Evolutionary conservation across 208 protist genomes (phyloP).

Genomic region (Crithidia fasciculata): DNA sequence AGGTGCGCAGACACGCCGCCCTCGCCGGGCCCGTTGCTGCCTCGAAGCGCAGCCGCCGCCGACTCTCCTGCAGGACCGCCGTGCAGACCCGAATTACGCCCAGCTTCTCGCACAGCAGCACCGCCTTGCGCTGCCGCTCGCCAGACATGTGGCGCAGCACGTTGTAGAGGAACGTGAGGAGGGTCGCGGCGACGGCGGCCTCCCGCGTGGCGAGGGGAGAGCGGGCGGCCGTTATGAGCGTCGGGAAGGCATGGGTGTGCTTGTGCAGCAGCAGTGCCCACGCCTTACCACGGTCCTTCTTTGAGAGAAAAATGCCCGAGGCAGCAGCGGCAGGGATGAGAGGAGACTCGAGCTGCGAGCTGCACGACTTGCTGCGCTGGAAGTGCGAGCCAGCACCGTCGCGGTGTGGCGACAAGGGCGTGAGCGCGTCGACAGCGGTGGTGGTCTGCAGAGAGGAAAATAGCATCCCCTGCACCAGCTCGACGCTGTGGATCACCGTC

Average conservation of each 20-base stretch:
- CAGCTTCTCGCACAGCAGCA: constrained; percentile 57
- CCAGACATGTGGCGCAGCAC: constrained; percentile 47
- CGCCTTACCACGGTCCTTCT: constrained; percentile 35
- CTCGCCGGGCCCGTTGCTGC: not conserved
- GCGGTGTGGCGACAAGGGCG: constrained; percentile 8
- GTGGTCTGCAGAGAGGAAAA: constrained; percentile 33
- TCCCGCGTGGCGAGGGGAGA: constrained; percentile 46
- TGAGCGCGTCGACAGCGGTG: constrained; percentile 4
- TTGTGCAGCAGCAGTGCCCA: constrained; percentile 66
- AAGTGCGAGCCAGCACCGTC: constrained; percentile 6
- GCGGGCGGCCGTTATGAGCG: constrained; percentile 53
- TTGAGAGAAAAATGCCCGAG: constrained; percentile 20
- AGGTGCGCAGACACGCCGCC: constrained; percentile 27
- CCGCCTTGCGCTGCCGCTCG: constrained; percentile 41
- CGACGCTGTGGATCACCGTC: constrained; percentile 22
- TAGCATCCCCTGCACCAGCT: constrained; percentile 26
- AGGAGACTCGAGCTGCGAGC: not conserved
- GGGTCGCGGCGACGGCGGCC: constrained; percentile 34
- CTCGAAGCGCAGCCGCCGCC: constrained; percentile 19
- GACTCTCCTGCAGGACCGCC: constrained; percentile 41
- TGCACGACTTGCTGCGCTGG: constrained; percentile 29
- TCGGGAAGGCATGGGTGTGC: constrained; percentile 53
- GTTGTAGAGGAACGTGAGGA: constrained; percentile 79
- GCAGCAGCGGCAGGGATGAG: constrained; percentile 7
- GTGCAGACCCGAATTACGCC: constrained; percentile 48